Percentiles rank a stretch among this genome's conserved stretches.
Evolutionary conservation across 148 eudicot genomes (phyloP).

Genomic region (Camellia sinensis): DNA sequence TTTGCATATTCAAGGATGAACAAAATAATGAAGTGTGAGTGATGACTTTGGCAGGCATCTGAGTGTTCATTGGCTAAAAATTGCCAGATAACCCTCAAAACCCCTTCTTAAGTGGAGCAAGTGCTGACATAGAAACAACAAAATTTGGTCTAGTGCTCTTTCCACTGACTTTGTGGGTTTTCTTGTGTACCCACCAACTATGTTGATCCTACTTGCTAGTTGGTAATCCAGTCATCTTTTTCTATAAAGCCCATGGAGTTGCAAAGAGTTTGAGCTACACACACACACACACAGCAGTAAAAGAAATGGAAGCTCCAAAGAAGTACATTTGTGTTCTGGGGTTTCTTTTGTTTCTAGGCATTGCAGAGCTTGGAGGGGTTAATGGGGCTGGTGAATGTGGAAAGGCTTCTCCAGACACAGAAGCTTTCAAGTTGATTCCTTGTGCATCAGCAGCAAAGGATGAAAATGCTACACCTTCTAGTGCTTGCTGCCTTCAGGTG

Average conservation of each 20-base stretch:
- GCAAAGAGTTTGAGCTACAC: not conserved
- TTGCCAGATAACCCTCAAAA: not conserved
- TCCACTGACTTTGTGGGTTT: conserved; percentile 13
- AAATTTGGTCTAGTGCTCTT: conserved; percentile 16
- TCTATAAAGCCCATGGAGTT: not conserved
- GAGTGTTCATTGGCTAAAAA: not conserved
- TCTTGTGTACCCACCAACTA: too few species aligned
- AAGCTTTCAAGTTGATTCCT: conserved; percentile 56
- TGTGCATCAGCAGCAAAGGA: conserved; percentile 57
- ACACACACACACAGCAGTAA: too few species aligned
- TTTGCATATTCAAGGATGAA: not conserved
- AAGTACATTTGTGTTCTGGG: conserved; percentile 32
- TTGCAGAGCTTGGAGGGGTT: conserved; percentile 15
- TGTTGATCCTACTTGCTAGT: not conserved
- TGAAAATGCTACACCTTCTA: conserved; percentile 39
- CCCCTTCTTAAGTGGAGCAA: not conserved
- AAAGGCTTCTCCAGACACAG: conserved; percentile 43
- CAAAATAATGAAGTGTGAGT: not conserved
- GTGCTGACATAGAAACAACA: conserved; percentile 12
- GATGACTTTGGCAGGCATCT: not conserved
- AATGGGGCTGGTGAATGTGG: conserved; percentile 61
- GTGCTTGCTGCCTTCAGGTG: conserved; percentile 49
- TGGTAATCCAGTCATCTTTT: conserved; percentile 1
- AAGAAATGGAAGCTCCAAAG: conserved; percentile 27
- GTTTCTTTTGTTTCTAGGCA: conserved; percentile 27